These are phyloP conservation scores for Arachnopeziza araneosa DNA, from an alignment of 2,329 filamentous ascomycete genomes.

Conservation along the genomic window DNA sequence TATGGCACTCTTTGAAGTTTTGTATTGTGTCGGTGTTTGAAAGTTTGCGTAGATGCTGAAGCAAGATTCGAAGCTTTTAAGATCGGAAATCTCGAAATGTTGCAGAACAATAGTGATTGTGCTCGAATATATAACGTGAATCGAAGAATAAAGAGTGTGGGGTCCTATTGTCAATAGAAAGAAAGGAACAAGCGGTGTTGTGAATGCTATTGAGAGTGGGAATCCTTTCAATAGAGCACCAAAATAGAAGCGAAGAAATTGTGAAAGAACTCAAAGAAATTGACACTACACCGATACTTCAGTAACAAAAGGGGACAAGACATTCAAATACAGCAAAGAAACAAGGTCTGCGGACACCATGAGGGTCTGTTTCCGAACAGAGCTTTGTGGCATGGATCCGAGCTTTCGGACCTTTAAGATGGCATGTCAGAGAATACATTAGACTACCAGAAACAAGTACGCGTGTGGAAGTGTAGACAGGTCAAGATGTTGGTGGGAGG, in stretches of 20 bases:
- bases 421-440: background rate
- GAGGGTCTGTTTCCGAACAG: background rate
- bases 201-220: background rate
- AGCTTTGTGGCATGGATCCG: background rate
- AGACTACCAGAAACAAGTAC: background rate
- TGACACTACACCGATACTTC: background rate
- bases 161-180: background rate
- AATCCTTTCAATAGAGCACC: background rate
- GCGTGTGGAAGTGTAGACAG: background rate
- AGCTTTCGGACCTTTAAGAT: background rate
- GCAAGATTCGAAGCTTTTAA: background rate
- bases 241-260: background rate
- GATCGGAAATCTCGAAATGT: background rate
- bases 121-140: background rate
- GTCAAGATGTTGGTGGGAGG: background rate
- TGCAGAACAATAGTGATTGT: background rate
- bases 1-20: background rate
- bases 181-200: background rate
- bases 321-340: background rate
- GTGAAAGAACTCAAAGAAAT: background rate
- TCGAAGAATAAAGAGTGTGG: background rate
- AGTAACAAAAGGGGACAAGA: background rate
- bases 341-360: background rate
- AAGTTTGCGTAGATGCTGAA: background rate
- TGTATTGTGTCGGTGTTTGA: background rate